Conservation (phyloP, 176 grass and related monocot genomes). For the Lolium perenne region DNA sequence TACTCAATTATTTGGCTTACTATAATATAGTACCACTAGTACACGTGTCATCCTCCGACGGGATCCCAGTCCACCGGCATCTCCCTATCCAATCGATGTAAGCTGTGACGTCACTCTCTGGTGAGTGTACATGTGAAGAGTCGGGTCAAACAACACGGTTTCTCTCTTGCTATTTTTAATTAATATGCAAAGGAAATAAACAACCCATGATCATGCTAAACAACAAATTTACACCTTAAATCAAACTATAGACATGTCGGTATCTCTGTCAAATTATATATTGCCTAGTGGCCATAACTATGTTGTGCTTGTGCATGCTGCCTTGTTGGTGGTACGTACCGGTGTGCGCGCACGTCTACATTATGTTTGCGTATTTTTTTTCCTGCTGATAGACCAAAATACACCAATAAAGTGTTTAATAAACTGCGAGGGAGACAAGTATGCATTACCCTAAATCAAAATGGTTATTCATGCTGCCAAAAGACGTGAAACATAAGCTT, state of each 20-base stretch:
- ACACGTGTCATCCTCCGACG: neutral
- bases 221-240: neutral
- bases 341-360: neutral
- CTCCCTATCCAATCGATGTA: neutral
- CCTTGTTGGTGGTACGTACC: too few species aligned
- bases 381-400: too few species aligned
- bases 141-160: neutral
- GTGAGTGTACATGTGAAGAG: neutral
- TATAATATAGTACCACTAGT: neutral
- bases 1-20: constrained; percentile 25
- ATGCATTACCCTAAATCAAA: neutral
- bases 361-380: neutral
- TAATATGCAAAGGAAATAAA: neutral
- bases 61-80: neutral
- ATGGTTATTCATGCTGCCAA: neutral
- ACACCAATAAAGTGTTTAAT: neutral
- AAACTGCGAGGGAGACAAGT: neutral
- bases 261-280: neutral
- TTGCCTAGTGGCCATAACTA: neutral
- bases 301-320: neutral
- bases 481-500: neutral
- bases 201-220: neutral
- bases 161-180: neutral
- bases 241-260: neutral
- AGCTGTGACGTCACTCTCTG: neutral